These are phyloP conservation scores for Chamaecyparis obtusa DNA, from an alignment of 75 land plant species.

Conservation along the genomic window DNA sequence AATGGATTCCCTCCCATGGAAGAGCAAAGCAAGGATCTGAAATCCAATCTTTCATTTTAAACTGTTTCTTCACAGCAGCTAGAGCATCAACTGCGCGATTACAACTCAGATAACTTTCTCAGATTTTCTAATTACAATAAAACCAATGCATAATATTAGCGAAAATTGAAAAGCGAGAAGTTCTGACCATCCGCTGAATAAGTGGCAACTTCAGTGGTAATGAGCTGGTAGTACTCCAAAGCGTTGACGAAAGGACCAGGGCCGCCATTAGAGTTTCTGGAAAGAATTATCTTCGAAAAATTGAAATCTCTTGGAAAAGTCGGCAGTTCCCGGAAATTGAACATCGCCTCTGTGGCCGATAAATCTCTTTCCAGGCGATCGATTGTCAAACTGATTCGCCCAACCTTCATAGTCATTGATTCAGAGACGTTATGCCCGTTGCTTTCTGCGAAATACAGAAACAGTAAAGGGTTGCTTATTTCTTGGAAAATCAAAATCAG, in stretches of 20 bases:
- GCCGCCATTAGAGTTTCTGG: too few relatives aligned
- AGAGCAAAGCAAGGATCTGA: slow-evolving; percentile 1
- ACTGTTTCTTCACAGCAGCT: not conserved
- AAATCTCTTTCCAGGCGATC: not conserved
- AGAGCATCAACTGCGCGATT: not conserved
- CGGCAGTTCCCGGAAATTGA: not conserved
- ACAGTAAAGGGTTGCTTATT: not conserved
- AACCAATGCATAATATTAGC: too few relatives aligned
- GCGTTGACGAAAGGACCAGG: not conserved
- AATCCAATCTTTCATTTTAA: not conserved
- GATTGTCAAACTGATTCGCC: not conserved
- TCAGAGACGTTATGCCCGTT: not conserved
- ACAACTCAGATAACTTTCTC: not conserved
- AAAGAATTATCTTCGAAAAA: not conserved
- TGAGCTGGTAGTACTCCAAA: not conserved
- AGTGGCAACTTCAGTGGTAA: not conserved
- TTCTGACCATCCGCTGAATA: not conserved
- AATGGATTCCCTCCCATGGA: not conserved
- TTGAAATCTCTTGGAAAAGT: too few relatives aligned
- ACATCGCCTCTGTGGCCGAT: not conserved
- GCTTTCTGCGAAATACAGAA: not conserved
- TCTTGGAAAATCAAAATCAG: not conserved
- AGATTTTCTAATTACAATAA: not conserved
- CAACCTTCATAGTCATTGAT: not conserved
- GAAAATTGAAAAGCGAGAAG: not conserved